Conservation (phyloP, 78 protist genomes). For the Dictyostelium discoideum region DNA sequence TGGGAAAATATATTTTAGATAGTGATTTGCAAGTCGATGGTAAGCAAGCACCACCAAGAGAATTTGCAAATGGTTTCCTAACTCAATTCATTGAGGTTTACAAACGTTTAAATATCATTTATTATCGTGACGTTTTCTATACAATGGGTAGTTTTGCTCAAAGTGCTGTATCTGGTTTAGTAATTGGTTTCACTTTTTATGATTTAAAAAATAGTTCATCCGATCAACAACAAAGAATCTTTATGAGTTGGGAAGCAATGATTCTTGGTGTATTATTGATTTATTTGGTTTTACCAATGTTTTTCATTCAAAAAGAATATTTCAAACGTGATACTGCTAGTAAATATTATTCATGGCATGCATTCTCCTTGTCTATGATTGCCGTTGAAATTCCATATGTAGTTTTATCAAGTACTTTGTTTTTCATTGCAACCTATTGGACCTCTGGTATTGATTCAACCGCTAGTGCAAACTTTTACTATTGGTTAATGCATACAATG, state of each 20-base stretch:
- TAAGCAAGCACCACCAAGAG: constrained; percentile 40
- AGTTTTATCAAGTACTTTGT: constrained; percentile 29
- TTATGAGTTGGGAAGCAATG: constrained; percentile 43
- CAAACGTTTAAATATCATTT: constrained; percentile 70
- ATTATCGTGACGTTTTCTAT: constrained; percentile 73
- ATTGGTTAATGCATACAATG: constrained; percentile 39
- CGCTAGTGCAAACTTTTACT: constrained; percentile 28
- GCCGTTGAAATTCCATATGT: constrained; percentile 67
- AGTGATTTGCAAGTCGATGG: not conserved
- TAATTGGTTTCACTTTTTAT: constrained; percentile 73
- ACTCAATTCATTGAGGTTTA: constrained; percentile 68
- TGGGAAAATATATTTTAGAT: not conserved
- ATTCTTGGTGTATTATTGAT: constrained; percentile 61
- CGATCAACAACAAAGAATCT: constrained; percentile 66
- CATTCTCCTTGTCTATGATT: constrained; percentile 62
- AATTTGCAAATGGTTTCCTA: constrained; percentile 22
- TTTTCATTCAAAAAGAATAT: constrained; percentile 65
- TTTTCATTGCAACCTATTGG: constrained; percentile 49
- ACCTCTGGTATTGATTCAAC: constrained; percentile 47
- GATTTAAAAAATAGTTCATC: constrained; percentile 42
- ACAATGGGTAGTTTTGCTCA: constrained; percentile 56
- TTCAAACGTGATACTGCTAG: constrained; percentile 62
- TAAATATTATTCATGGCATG: constrained; percentile 52
- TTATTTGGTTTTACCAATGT: constrained; percentile 42
- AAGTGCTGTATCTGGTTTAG: constrained; percentile 31